Base-by-base conservation (phyloP, 176 grass and related monocot genomes). In the Cenchrus purpureus region DNA sequence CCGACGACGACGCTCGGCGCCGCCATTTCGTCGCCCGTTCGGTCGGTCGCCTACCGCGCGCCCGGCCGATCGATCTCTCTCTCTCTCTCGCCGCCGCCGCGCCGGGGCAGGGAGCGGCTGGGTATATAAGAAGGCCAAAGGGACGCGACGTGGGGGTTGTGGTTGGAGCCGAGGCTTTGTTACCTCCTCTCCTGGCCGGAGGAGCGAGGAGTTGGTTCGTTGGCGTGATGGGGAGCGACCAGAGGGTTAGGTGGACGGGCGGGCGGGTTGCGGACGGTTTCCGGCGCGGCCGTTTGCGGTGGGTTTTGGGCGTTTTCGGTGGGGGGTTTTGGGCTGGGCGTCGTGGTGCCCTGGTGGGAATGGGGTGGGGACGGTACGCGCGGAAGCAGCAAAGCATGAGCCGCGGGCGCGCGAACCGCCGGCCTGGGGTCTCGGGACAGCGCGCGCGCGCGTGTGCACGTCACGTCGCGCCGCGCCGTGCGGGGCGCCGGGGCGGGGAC, bases 211-310 rank as follows among this genome's bases (percentile, higher is more conserved):
- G 63, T 40, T 68, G 16, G 48, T 34, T 51, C 15, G 46, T 65
- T 50, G 5, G 83, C 63, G 82, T 37, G 58, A 68, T 48, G 56
- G 40, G 57, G 20, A 34, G 53, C 68, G 66, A 31, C 60, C 22
- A 28, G 32, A 7, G 61, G 78, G 76, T 79, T 76, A 66, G 77
- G 77, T 79, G 77, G 77, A 51, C 65, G 62, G 40, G 76, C 53
- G 69, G 65, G 25, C 25, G 25, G 50, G 67, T 42, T 8, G 19
- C 68, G 72, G 76, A 28, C 74, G 66, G 76, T 76, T 77, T 74
- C 65, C 57, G 31, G 71, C 68, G 80, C 40, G 63, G 84, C 71
- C 53, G 71, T 88, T 86, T 91, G 43, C 60, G 37, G 74, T 60
- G 74, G 64, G 70, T 74, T 72, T 61, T 31, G 79, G 78, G 79